Evolutionary conservation across 2,329 filamentous ascomycete genomes (phyloP), one percentile per base, ranked within the genome.

Genomic region (Epichloe sp.): DNA sequence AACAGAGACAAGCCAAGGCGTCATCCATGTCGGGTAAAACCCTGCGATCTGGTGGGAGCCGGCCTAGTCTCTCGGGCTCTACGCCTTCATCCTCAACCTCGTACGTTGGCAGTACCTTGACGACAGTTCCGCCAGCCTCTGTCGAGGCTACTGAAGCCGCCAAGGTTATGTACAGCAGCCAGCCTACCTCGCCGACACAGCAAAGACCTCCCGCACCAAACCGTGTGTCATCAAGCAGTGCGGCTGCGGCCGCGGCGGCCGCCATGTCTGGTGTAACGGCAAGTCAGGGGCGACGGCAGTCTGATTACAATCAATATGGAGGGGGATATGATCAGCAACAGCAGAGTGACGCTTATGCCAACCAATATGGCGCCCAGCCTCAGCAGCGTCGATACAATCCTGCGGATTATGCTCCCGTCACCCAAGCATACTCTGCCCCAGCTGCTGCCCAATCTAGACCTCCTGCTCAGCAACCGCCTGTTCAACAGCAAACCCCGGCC

Each of bases 311-410:
- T 42, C 62, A 63, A 14, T 66, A 68, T 26, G 57, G 60, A 7
- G 23, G 64, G 67, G 6, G 67, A 26, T 63, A 64, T 26, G 62
- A 67, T 45, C 57, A 61, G 5, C 62, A 62, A 42, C 57, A 63
- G 8, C 63, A 66, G 31, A 65, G 66, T n/a, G 68, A 71, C 35
- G 58, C 61, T 3, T 70, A 68, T 53, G 60, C 56, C 38, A 61
- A 63, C 48, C 65, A 66, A 51, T 64, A 69, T 46, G 60, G 62
- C 11, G 57, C 12, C 10, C 56, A 49, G 23, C 64, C 62, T 15
- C 65, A 70, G 15, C 48, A 83, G 57, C 73, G 80, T 41, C 80
- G 80, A 58, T 93, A 93, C 64, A 87, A 93, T 63, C 87, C 87
- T 31, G 80, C 80, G 23, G 83, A 84, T 56, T 93, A 90, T 64